A percentile compares a stretch with the other conserved stretches of the same genome.
These are phyloP conservation scores for Leptosphaerulina australis DNA, from an alignment of 2,329 filamentous ascomycete species.

Conservation along the genomic window DNA sequence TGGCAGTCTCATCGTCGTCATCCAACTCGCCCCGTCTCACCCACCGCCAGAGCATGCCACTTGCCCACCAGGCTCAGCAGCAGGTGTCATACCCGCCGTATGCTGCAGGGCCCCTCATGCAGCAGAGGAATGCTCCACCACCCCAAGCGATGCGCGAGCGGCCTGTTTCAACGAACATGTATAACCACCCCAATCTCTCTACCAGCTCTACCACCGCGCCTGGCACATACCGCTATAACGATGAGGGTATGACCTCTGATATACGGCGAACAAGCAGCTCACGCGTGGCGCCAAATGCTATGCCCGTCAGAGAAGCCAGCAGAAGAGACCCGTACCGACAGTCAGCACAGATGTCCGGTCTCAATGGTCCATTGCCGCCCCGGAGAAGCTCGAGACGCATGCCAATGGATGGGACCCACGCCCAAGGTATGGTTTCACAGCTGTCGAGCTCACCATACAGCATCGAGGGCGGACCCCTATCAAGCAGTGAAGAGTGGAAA, in stretches of 20 bases:
- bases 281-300: constrained; percentile 64
- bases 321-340: constrained; percentile 72
- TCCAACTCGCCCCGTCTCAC: constrained; percentile 45
- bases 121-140: constrained; percentile 34
- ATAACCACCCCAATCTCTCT: constrained; percentile 56
- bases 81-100: constrained; percentile 43
- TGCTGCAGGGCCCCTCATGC: constrained; percentile 31
- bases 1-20: constrained; percentile 31
- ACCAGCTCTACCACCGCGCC: constrained; percentile 51
- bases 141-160: constrained; percentile 42
- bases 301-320: constrained; percentile 71
- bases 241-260: constrained; percentile 47
- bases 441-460: constrained; percentile 55
- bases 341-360: constrained; percentile 59
- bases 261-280: constrained; percentile 65
- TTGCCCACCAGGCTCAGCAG: constrained; percentile 51
- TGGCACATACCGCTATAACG: constrained; percentile 55
- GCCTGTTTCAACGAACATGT: constrained; percentile 55
- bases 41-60: constrained; percentile 53
- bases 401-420: constrained; percentile 55
- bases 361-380: constrained; percentile 70
- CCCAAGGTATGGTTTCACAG: constrained; percentile 26
- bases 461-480: constrained; percentile 62
- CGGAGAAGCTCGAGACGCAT: constrained; percentile 77
- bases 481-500: constrained; percentile 91